Conservation (phyloP, 2,329 filamentous ascomycete species). For the Fusarium stilboides region DNA sequence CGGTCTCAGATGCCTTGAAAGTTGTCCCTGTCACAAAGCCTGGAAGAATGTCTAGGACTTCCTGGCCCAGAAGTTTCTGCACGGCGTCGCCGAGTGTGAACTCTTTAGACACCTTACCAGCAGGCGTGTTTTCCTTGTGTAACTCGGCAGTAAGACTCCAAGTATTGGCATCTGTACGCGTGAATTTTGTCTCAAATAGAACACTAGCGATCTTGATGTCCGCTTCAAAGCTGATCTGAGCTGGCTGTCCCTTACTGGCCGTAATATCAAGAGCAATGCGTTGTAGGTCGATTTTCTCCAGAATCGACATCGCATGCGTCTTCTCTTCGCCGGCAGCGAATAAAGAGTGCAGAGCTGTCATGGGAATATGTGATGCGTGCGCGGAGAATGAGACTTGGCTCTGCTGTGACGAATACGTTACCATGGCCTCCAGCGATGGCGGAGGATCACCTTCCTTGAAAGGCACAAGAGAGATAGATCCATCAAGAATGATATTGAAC, state of each 20-base stretch:
- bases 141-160: rapidly evolving
- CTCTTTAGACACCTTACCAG: rapidly evolving
- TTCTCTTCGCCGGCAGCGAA: background rate
- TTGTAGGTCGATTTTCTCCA: background rate
- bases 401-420: background rate
- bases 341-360: background rate
- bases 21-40: rapidly evolving
- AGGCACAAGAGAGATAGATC: rapidly evolving
- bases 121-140: rapidly evolving
- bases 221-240: rapidly evolving
- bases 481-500: rapidly evolving
- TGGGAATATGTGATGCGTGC: rapidly evolving
- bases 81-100: background rate
- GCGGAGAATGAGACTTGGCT: rapidly evolving
- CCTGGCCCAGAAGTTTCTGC: rapidly evolving
- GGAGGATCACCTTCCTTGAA: rapidly evolving
- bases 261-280: rapidly evolving
- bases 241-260: rapidly evolving
- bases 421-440: rapidly evolving
- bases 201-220: rapidly evolving
- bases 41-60: rapidly evolving
- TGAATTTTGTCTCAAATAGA: rapidly evolving
- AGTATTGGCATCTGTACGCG: rapidly evolving
- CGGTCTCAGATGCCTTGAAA: rapidly evolving
- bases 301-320: rapidly evolving